These are phyloP conservation scores for Cladophialophora carrionii DNA, from an alignment of 2,329 filamentous ascomycete species.

Conservation along the genomic window DNA sequence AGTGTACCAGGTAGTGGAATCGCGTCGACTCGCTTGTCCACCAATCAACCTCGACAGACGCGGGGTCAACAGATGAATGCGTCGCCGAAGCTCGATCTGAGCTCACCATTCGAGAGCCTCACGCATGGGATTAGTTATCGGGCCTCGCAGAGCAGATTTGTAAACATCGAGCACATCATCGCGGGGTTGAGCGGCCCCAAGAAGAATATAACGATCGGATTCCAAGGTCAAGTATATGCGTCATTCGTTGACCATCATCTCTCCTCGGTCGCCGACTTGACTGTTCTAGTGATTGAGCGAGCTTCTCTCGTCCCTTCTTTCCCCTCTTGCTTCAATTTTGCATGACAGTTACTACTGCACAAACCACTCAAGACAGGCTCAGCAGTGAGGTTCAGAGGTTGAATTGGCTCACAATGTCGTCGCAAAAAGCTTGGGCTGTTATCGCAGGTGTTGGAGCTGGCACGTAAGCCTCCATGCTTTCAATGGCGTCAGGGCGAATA, in stretches of 20 bases:
- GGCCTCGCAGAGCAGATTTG: constrained; percentile 24
- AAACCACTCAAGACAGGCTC: constrained; percentile 22
- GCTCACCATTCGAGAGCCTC: constrained; percentile 1
- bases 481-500: neutral
- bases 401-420: constrained; percentile 31
- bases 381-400: constrained; percentile 20
- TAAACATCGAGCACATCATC: constrained; percentile 34
- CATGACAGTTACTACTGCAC: constrained; percentile 1
- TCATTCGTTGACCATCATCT: constrained; percentile 1
- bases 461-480: constrained; percentile 39
- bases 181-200: constrained; percentile 27
- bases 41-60: neutral
- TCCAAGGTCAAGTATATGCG: neutral
- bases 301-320: neutral
- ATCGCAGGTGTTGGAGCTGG: constrained; percentile 54
- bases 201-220: neutral
- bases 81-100: neutral
- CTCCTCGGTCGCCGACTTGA: neutral
- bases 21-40: neutral
- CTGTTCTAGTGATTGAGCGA: neutral
- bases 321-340: neutral
- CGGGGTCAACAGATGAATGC: neutral
- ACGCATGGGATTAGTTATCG: constrained; percentile 30
- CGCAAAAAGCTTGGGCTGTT: constrained; percentile 49
- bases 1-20: neutral